Percentiles rank a stretch among this genome's conserved stretches.
Evolutionary conservation across 441 rosid genomes (phyloP).

Genomic region (Gossypium davidsonii): DNA sequence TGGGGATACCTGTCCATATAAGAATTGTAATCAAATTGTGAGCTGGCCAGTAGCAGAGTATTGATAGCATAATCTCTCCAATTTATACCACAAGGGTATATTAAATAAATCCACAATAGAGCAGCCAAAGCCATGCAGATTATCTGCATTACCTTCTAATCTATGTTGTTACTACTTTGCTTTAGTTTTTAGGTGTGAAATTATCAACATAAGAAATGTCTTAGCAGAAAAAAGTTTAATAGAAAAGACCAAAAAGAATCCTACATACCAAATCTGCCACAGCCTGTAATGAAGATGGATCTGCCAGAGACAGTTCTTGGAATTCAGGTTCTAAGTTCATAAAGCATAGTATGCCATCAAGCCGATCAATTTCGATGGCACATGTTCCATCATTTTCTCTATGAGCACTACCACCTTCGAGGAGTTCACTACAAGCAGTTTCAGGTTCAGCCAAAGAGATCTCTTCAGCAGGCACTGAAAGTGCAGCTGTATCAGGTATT

Average conservation of each 20-base stretch:
- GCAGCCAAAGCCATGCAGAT: neutral
- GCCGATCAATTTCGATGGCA: constrained; percentile 19
- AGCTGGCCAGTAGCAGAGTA: neutral
- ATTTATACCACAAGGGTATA: neutral
- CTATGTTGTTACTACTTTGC: neutral
- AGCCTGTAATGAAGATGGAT: constrained; percentile 21
- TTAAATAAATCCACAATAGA: neutral
- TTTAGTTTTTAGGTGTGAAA: neutral
- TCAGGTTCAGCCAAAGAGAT: neutral
- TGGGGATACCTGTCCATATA: constrained; percentile 30
- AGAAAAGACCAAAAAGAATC: neutral
- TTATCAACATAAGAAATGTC: neutral
- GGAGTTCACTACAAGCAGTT: neutral
- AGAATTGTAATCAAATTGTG: neutral
- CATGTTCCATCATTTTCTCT: constrained; percentile 16
- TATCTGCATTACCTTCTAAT: neutral
- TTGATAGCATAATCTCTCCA: neutral
- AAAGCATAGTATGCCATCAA: constrained; percentile 20
- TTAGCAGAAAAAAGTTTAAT: neutral
- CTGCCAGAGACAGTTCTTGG: constrained; percentile 14
- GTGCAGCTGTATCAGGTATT: constrained; percentile 2
- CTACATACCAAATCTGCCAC: constrained; percentile 28
- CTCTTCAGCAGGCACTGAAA: constrained; percentile 1
- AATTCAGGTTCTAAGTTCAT: constrained; percentile 16
- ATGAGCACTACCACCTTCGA: neutral